Base-by-base conservation (phyloP, 768 basidiomycete genomes). In the Pisolithus microcarpus region DNA sequence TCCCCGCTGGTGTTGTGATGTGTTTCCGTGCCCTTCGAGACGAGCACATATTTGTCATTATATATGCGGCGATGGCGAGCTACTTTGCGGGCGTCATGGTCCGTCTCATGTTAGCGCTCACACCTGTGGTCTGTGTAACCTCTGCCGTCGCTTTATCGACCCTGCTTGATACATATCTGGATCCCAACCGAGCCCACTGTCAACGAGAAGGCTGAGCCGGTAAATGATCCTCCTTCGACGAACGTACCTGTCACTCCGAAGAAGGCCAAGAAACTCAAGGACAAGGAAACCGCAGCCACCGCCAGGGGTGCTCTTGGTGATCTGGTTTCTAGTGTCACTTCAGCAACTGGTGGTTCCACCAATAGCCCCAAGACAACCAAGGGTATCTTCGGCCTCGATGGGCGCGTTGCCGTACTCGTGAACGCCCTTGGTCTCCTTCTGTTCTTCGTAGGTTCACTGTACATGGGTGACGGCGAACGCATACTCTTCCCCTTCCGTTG, bases 21-120 rank as follows among this genome's bases (percentile, higher is more conserved):
- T 96, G 92, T 71, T 98, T 98, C 90, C 82, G 82, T 53, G 79
- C 94, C 61, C 77, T 99, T 19, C 82, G 91, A 26, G 96, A 99
- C 65, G 96, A 97, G 64, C 96, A 99, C 63, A 74, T 99, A 56
- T 99, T 99, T 67, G 90, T 99, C 60, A 95, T 99, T 73, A 92
- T 98, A 69, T 99, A 98, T 68, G 85, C 96, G 21, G 81, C 91
- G 56, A 82, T 98, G 63, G 91, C 88, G 44, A 92, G 91, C 67
- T 99, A 99, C 77, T 99, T 99, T 63, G 95, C 96, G 5, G 96
- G 96, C 39, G 95, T 99, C 65, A 99, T 99, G 96, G 96, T 99
- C 56, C 92, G 96, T 51, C 78, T 98, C 53, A 98, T 99, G 91
- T 78, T 99, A 49, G 87, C 96, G 23, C 82, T 99, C 51, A 98